Percentiles rank a stretch among this genome's conserved stretches.
These are phyloP conservation scores for Mediolabrus comicus DNA, from an alignment of 108 stramenopile genomes.

Conservation along the genomic window DNA sequence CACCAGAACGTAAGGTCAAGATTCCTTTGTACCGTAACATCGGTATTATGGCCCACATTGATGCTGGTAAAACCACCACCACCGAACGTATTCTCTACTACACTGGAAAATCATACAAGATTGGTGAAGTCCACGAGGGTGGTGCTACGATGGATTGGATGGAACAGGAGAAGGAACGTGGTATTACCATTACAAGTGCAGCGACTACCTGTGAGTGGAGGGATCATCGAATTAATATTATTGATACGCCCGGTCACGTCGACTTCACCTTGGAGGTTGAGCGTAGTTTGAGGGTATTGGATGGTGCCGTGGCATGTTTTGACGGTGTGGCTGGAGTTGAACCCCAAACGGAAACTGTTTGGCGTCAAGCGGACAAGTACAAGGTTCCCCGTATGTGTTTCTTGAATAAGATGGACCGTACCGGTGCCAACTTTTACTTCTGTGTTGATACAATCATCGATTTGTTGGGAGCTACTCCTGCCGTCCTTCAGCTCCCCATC, in stretches of 20 bases:
- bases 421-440: conserved; percentile 96
- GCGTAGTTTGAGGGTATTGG: conserved; percentile 96
- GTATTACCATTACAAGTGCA: conserved; percentile 99
- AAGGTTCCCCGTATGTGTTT: conserved; percentile 98
- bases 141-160: conserved; percentile 99
- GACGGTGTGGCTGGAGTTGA: conserved; percentile 99
- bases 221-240: conserved; percentile 95
- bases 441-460: conserved; percentile 93
- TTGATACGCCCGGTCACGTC: conserved; percentile 97
- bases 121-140: conserved; percentile 99
- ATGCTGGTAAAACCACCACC: conserved; percentile 99
- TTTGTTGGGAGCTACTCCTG: conserved; percentile 91
- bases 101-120: conserved; percentile 96
- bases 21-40: conserved; percentile 95
- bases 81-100: conserved; percentile 99
- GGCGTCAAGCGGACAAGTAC: conserved; percentile 98
- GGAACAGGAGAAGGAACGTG: conserved; percentile 99
- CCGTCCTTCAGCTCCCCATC: conserved; percentile 94
- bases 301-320: conserved; percentile 98
- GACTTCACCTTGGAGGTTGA: conserved; percentile 96
- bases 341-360: conserved; percentile 99
- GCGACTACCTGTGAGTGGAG: conserved; percentile 97
- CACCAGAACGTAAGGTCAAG: conserved; percentile 71
- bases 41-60: conserved; percentile 99
- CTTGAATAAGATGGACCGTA: conserved; percentile 99